Conservation (phyloP, 2,329 filamentous ascomycete species). For the Colletotrichum simmondsii region DNA sequence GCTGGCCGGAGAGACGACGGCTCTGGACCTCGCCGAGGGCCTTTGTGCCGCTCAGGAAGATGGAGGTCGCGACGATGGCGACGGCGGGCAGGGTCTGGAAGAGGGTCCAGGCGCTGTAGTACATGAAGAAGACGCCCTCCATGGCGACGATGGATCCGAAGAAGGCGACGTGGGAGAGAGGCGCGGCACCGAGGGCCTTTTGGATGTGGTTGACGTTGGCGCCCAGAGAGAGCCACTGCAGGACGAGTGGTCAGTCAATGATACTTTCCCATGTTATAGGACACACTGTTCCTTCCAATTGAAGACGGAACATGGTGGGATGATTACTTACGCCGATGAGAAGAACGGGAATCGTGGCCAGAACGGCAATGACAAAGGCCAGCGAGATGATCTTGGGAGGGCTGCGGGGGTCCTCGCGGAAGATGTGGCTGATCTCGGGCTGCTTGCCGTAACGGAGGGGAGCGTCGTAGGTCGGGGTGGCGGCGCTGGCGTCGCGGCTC, state of each 20-base stretch:
- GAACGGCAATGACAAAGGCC: conserved; percentile 78
- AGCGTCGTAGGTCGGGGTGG: conserved; percentile 70
- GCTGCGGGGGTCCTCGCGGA: conserved; percentile 82
- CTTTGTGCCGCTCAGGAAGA: conserved; percentile 88
- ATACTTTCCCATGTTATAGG: background rate
- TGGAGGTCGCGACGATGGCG: conserved; percentile 72
- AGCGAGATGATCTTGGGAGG: conserved; percentile 84
- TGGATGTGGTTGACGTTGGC: conserved; percentile 84
- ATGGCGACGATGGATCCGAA: conserved; percentile 88
- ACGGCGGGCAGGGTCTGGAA: conserved; percentile 88
- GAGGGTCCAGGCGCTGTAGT: conserved; percentile 92
- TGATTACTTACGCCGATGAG: conserved; percentile 70
- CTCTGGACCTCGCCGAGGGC: conserved; percentile 94
- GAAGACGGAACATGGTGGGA: background rate
- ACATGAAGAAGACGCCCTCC: conserved; percentile 93
- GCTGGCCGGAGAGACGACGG: conserved; percentile 80
- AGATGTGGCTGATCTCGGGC: conserved; percentile 90
- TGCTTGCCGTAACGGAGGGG: conserved; percentile 86
- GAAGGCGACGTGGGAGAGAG: conserved; percentile 85
- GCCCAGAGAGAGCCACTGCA: conserved; percentile 82
- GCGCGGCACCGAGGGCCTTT: conserved; percentile 80
- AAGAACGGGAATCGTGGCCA: conserved; percentile 79
- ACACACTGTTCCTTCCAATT: background rate
- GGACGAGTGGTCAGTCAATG: conserved; percentile 36
- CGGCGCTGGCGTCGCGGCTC: conserved; percentile 68